Conservation (phyloP, 208 protist genomes). For the Strigomonas culicis region DNA sequence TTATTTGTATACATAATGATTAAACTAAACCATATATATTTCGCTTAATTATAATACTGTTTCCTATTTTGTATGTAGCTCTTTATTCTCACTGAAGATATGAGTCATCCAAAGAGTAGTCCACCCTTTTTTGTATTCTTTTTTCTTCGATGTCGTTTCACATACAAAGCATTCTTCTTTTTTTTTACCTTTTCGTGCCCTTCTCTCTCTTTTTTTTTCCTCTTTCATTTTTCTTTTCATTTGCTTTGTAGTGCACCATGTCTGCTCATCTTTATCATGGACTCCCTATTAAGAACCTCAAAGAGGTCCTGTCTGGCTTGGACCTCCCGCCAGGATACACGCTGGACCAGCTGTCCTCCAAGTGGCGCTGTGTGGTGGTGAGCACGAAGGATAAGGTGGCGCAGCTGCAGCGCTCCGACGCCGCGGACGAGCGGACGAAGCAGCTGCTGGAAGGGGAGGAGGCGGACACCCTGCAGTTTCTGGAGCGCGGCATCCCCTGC, state of each 20-base stretch:
- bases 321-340: conserved; percentile 38
- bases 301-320: conserved; percentile 61
- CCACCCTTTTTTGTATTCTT: neutral
- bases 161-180: neutral
- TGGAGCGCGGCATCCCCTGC: conserved; percentile 62
- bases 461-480: conserved; percentile 39
- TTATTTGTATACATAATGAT: no score
- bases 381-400: neutral
- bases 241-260: neutral
- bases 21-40: no score
- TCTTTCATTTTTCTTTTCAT: neutral
- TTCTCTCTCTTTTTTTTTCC: neutral
- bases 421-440: neutral
- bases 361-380: conserved; percentile 67
- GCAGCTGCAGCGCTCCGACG: neutral
- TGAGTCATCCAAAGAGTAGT: neutral
- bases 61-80: neutral
- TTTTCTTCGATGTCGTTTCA: neutral
- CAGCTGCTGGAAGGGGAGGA: conserved; percentile 14
- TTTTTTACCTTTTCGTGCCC: neutral
- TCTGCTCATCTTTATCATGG: conserved; percentile 6
- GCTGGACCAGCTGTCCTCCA: conserved; percentile 42
- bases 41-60: neutral
- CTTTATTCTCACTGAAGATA: no score
- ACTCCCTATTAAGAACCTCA: conserved; percentile 48